Evolutionary conservation across 2,329 filamentous ascomycete species (phyloP).

Genomic region (Fusarium napiforme): DNA sequence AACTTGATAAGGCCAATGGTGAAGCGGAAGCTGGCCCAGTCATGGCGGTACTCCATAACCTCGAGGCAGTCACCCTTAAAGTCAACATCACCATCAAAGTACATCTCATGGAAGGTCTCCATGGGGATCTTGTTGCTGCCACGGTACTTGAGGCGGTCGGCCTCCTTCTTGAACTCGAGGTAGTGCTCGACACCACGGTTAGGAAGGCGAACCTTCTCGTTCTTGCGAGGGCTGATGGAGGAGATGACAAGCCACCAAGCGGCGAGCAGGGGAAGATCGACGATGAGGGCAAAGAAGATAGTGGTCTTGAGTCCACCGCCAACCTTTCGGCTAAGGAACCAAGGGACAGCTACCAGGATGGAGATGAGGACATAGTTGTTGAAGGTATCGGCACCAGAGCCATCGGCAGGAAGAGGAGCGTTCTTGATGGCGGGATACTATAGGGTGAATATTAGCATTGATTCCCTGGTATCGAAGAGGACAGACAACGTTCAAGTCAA

Average conservation of each 20-base stretch:
- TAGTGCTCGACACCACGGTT: slow-evolving; percentile 92
- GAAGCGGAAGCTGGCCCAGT: slow-evolving; percentile 96
- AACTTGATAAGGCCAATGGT: slow-evolving; percentile 86
- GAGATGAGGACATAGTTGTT: slow-evolving; percentile 81
- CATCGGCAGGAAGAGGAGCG: slow-evolving; percentile 91
- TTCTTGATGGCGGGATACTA: slow-evolving; percentile 82
- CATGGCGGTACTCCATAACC: slow-evolving; percentile 91
- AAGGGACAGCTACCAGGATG: slow-evolving; percentile 76
- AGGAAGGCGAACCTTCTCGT: slow-evolving; percentile 88
- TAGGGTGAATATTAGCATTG: neutral
- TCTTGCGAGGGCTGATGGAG: slow-evolving; percentile 85
- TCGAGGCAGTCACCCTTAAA: slow-evolving; percentile 95
- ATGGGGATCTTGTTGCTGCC: slow-evolving; percentile 86
- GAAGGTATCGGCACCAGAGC: slow-evolving; percentile 85
- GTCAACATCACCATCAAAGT: slow-evolving; percentile 93
- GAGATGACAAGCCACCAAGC: slow-evolving; percentile 87
- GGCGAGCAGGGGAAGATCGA: slow-evolving; percentile 81
- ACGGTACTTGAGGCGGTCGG: slow-evolving; percentile 72
- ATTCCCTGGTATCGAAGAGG: slow-evolving; percentile 14
- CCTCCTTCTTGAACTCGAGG: slow-evolving; percentile 79
- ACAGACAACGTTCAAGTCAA: slow-evolving; percentile 23
- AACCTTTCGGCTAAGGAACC: slow-evolving; percentile 84
- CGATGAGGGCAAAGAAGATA: slow-evolving; percentile 86
- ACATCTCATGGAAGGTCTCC: slow-evolving; percentile 97
- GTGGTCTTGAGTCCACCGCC: slow-evolving; percentile 89